These are phyloP conservation scores for Trypanosoma lewisi DNA, from an alignment of 208 protist species.

Conservation along the genomic window DNA sequence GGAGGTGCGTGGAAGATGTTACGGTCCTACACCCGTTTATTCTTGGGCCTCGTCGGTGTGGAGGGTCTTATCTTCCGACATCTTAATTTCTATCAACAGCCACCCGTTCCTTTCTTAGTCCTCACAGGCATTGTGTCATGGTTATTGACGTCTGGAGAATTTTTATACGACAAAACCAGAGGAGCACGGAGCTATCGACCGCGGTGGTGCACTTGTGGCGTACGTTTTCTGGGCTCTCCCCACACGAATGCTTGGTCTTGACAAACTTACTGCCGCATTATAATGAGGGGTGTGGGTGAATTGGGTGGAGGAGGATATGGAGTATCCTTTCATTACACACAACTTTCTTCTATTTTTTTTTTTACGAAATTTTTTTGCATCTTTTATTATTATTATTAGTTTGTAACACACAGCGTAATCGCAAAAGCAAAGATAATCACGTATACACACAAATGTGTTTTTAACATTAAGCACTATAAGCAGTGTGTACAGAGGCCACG, in stretches of 20 bases:
- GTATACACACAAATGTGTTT: too few relatives aligned
- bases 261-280: constrained; percentile 81
- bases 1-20: constrained; percentile 83
- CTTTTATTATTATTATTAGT: too few relatives aligned
- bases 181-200: constrained; percentile 79
- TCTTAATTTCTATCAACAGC: constrained; percentile 89
- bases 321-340: too few relatives aligned
- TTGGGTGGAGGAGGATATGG: too few relatives aligned
- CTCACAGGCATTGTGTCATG: constrained; percentile 85
- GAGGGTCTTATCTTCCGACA: constrained; percentile 89
- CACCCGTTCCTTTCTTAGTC: constrained; percentile 86
- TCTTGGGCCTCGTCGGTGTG: constrained; percentile 75
- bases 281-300: constrained; percentile 17
- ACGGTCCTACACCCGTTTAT: constrained; percentile 87
- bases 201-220: constrained; percentile 84
- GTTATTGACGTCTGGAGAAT: constrained; percentile 90
- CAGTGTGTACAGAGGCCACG: too few relatives aligned
- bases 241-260: constrained; percentile 77
- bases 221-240: constrained; percentile 87
- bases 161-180: constrained; percentile 64
- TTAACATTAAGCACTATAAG: too few relatives aligned
- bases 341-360: too few relatives aligned
- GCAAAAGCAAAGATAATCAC: too few relatives aligned
- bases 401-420: too few relatives aligned
- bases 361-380: too few relatives aligned